Evolutionary conservation across 1,139 yeast species (phyloP), one percentile per base, ranked within the genome.

Genomic region (Yamadazyma mexicana): DNA sequence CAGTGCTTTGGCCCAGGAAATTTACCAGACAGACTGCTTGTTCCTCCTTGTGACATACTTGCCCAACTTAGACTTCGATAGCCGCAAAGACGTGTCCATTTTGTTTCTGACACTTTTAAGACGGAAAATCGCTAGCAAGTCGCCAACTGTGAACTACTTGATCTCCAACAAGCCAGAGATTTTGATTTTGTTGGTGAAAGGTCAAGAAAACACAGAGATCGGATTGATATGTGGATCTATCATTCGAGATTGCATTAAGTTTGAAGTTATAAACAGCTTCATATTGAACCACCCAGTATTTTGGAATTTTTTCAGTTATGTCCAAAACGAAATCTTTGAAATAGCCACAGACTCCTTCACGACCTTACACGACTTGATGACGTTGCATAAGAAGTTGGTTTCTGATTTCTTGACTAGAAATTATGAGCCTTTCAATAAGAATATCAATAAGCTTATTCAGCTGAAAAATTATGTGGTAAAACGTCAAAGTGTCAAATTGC

Each of bases 281-380:
- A 72, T 87, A 9, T 57, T 89, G 32, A 54, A 69, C 33, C 68
- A 71, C 40, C 76, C 79, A 8, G 65, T 69, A 29, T 74, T 91
- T 48, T 92, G 98, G 98, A 79, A 79, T 46, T 84, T 81, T 54
- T 91, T 92, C 64, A 79, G 76, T 36, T 87, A 86, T 58, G 87
- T 87, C 32, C 84, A 83, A 51, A 70, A 77, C 34, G 83, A 83
- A 3, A 80, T 85, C 22, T 92, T 92, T 64, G 98, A 92, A 62
- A 79, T 87, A 24, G 91, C 96, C 40, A 87, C 96, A 1, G 96
- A 89, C 59, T 79, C 96, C 1, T 87, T 92, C 62, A 81, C 84
- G 37, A 87, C 92, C 29, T 64, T 86, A 51, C 75, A 74, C 56
- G 92, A 83, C 47, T 64, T 87, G 31, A 69, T 92, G 43, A 81